Percentiles rank a stretch among this genome's conserved stretches.
These are phyloP conservation scores for Bidens hawaiensis DNA, from an alignment of 140 eudicot species.

Conservation along the genomic window DNA sequence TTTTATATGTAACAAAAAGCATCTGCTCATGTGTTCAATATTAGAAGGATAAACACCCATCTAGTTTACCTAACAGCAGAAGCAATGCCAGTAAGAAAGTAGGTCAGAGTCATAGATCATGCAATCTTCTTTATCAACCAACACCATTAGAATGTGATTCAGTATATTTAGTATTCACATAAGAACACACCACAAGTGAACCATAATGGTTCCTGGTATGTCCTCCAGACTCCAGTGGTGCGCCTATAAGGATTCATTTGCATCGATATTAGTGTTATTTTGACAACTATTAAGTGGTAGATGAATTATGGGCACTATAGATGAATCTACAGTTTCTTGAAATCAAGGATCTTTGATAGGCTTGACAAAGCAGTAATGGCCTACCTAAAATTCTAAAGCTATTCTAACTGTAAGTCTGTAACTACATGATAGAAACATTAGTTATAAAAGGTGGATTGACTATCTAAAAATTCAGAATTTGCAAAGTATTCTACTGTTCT, in stretches of 20 bases:
- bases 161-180: neutral
- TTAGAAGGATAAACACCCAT: conserved; percentile 1
- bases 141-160: neutral
- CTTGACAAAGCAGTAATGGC: conserved; percentile 5
- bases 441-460: neutral
- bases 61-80: neutral
- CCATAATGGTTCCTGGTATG: neutral
- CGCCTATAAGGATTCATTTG: neutral
- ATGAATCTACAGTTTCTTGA: neutral
- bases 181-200: neutral
- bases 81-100: neutral
- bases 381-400: neutral
- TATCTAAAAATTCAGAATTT: neutral
- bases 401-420: neutral
- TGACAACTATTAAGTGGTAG: too few species aligned
- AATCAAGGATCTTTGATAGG: neutral
- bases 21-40: neutral
- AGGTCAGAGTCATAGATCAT: neutral
- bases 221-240: neutral
- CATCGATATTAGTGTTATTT: too few species aligned
- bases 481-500: neutral
- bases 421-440: conserved; percentile 5
- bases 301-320: neutral
- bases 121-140: neutral
- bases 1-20: conserved; percentile 10